Base-by-base conservation (phyloP, 2,329 filamentous ascomycete species). In the Scolecobasidium constrictum region DNA sequence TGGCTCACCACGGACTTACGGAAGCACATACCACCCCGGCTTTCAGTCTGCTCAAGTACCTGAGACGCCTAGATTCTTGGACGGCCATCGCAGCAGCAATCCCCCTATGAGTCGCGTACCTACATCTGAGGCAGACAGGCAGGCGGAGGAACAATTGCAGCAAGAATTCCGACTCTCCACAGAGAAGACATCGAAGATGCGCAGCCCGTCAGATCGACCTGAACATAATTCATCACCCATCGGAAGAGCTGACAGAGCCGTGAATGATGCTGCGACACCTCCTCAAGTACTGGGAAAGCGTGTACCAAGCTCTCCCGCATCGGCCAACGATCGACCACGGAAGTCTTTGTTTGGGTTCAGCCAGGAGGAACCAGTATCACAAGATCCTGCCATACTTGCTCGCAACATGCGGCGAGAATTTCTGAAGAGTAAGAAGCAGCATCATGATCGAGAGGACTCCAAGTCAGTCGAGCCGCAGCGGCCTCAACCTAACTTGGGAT, bases 281-380 rank as follows among this genome's bases (percentile, higher is more conserved):
- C 23, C 23, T 4, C 26, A 41, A 34, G 38, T 28, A 19, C 19
- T 19, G 23, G 9, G 26, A 31, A 13, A 28, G 22, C 5, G 19
- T 28, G 26, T 11, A n/a, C n/a, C 21, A 21, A 26, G 21, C 38
- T 33, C 38, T 26, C 13, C 5, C 16, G 16, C 15, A 31, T 5
- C 26, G 16, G 21, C 38, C 19, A 41, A 18, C 26, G 26, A n/a
- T 31, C 9, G 26, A 18, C 38, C 15, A 21, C 26, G 33, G 18
- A 31, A 34, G 17, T 42, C 40, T 7, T 17, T 20, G 13, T 42
- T 42, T n/a, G 16, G 34, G n/a, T 42, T 42, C 34, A 42, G 26
- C 15, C 40, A 42, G 20, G 40, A 42, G 6, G 31, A 31, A 16
- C 40, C 40, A 13, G 40, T 42, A 16, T 23, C 23, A 6, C 31